A percentile compares a stretch with the other conserved stretches of the same genome.
Conservation (phyloP, 2,329 filamentous ascomycete species). For the Botryotinia globosa region DNA sequence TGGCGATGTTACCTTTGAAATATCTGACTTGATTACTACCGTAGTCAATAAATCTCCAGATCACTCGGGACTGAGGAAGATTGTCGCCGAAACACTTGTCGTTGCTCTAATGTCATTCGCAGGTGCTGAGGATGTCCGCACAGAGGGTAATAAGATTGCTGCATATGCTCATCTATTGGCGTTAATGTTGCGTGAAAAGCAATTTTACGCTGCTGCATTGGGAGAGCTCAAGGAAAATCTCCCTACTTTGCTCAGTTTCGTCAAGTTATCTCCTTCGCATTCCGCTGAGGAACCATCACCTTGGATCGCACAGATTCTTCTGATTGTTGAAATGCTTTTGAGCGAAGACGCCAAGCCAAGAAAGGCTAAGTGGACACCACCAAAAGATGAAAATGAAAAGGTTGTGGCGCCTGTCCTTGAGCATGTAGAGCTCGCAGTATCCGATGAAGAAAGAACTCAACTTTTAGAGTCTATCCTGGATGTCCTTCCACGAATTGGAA, state of each 20-base stretch:
- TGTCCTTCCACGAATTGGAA: conserved; percentile 80
- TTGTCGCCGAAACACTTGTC: conserved; percentile 79
- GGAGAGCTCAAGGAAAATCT: conserved; percentile 76
- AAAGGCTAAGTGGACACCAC: conserved; percentile 67
- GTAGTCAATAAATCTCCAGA: conserved; percentile 62
- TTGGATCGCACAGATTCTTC: conserved; percentile 86
- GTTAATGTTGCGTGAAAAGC: conserved; percentile 75
- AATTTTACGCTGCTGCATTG: conserved; percentile 76
- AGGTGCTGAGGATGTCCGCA: conserved; percentile 54
- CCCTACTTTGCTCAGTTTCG: conserved; percentile 70
- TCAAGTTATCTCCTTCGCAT: conserved; percentile 66
- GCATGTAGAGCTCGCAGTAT: conserved; percentile 60
- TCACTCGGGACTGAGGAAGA: conserved; percentile 56
- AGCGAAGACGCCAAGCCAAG: conserved; percentile 81
- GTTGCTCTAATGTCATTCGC: conserved; percentile 74
- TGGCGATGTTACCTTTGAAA: conserved; percentile 82
- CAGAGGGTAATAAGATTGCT: conserved; percentile 63
- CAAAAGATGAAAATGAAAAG: conserved; percentile 49
- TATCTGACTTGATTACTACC: conserved; percentile 80
- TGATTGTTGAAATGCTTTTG: conserved; percentile 88
- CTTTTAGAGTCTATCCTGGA: conserved; percentile 79
- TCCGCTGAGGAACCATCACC: conserved; percentile 76
- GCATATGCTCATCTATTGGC: conserved; percentile 91
- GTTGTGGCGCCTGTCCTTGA: conserved; percentile 56
- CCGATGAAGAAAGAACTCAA: conserved; percentile 61